Percentiles rank a stretch among this genome's conserved stretches.
Evolutionary conservation across 768 basidiomycete genomes (phyloP).

Genomic region (Xerocomellus chrysenteron): DNA sequence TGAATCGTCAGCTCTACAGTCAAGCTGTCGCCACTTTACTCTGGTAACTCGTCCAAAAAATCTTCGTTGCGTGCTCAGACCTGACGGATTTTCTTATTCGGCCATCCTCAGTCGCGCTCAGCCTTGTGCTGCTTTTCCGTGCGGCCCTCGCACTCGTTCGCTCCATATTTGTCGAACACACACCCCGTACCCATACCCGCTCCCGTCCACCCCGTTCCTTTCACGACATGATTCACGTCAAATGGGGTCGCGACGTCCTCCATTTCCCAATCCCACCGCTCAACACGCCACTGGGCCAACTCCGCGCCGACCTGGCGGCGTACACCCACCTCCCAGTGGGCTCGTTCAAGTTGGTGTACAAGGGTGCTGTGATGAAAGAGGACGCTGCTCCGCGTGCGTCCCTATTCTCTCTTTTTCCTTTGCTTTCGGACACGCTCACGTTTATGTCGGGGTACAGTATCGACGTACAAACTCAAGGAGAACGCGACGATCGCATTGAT

Average conservation of each 20-base stretch:
- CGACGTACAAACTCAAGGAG: conserved; percentile 69
- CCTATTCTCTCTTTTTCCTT: background rate
- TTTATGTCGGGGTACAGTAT: conserved; percentile 43
- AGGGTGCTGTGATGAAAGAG: conserved; percentile 90
- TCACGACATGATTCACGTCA: conserved; percentile 42
- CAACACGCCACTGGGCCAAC: conserved; percentile 52
- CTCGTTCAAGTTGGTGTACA: conserved; percentile 84
- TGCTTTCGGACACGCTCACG: conserved; percentile 18
- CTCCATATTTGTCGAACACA: conserved; percentile 5
- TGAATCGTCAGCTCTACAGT: conserved; percentile 7
- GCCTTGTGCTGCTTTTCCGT: conserved; percentile 35
- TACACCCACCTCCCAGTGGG: conserved; percentile 68
- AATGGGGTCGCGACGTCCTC: conserved; percentile 52
- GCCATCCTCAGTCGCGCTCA: conserved; percentile 25
- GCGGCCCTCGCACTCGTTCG: conserved; percentile 22
- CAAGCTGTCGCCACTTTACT: conserved; percentile 32
- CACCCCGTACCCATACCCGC: background rate
- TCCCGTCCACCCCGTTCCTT: conserved; percentile 11
- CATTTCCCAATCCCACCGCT: conserved; percentile 57
- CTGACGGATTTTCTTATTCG: background rate
- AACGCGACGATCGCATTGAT: conserved; percentile 73
- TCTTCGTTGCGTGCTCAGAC: background rate
- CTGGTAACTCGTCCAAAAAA: conserved; percentile 15
- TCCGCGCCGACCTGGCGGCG: conserved; percentile 65
- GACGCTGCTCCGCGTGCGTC: conserved; percentile 61